Evolutionary conservation across 139 green algal species (phyloP).

Genomic region (Volvox africanus): DNA sequence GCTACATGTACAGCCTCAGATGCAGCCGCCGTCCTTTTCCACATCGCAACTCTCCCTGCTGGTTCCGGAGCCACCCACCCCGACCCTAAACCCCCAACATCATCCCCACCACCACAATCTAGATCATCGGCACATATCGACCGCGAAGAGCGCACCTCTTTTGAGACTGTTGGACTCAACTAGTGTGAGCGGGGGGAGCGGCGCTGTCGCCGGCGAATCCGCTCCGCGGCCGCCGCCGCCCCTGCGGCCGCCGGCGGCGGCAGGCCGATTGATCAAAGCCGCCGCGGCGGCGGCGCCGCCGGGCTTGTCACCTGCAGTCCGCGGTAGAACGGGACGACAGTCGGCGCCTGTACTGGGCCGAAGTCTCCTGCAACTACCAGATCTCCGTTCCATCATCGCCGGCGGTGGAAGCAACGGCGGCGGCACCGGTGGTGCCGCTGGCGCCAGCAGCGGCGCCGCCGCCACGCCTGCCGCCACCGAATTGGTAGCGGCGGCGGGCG

Average conservation of each 20-base stretch:
- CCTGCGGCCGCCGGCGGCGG: no score
- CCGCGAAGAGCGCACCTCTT: neutral
- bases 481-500: neutral
- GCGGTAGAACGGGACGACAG: neutral
- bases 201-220: no score
- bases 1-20: neutral
- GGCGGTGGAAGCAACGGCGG: neutral
- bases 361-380: neutral
- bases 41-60: neutral
- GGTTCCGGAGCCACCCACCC: neutral
- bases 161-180: neutral
- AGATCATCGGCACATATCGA: neutral
- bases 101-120: neutral
- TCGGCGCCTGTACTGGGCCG: neutral
- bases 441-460: neutral
- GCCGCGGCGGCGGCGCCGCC: neutral
- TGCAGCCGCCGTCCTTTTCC: neutral
- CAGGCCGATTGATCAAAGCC: neutral
- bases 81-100: neutral
- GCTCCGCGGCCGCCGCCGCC: neutral
- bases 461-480: neutral
- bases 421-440: neutral
- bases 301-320: neutral
- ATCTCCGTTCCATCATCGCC: neutral
- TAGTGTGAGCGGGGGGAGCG: neutral